A percentile compares a stretch with the other conserved stretches of the same genome.
Conservation (phyloP, 148 eudicot species). For the Euryodendron excelsum region DNA sequence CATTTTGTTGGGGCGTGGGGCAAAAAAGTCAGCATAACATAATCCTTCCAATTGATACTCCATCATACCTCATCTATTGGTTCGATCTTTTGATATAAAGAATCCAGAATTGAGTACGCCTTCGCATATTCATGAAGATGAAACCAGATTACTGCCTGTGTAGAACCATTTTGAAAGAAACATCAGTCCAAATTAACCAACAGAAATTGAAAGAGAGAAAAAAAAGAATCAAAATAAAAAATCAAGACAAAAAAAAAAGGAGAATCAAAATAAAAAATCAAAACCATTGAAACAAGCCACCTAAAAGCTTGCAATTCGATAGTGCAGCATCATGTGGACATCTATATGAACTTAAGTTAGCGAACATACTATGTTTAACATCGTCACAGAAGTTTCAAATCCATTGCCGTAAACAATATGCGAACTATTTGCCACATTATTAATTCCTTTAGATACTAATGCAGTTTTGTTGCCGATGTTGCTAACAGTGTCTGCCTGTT, state of each 20-base stretch:
- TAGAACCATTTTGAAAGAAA: conserved; percentile 13
- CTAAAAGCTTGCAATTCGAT: neutral
- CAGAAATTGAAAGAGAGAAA: neutral
- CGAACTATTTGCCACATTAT: conserved; percentile 33
- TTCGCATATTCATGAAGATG: conserved; percentile 76
- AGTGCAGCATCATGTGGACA: conserved; percentile 6
- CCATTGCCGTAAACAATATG: conserved; percentile 40
- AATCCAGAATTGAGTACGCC: conserved; percentile 63
- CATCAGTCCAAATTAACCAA: neutral
- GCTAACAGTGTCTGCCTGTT: conserved; percentile 44
- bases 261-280: neutral
- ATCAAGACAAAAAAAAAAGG: neutral
- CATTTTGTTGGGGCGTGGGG: neutral
- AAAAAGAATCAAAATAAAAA: neutral
- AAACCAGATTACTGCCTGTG: conserved; percentile 72
- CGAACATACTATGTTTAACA: conserved; percentile 68
- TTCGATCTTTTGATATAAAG: conserved; percentile 74
- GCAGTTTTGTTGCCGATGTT: conserved; percentile 38
- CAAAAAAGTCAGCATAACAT: neutral
- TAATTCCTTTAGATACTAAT: conserved; percentile 46
- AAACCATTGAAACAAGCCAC: neutral
- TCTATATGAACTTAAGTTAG: no score
- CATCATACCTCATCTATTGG: conserved; percentile 80
- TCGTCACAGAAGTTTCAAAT: conserved; percentile 60
- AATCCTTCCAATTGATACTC: neutral